These are phyloP conservation scores for Ophiosphaerella korrae DNA, from an alignment of 2,329 filamentous ascomycete genomes.

Conservation along the genomic window DNA sequence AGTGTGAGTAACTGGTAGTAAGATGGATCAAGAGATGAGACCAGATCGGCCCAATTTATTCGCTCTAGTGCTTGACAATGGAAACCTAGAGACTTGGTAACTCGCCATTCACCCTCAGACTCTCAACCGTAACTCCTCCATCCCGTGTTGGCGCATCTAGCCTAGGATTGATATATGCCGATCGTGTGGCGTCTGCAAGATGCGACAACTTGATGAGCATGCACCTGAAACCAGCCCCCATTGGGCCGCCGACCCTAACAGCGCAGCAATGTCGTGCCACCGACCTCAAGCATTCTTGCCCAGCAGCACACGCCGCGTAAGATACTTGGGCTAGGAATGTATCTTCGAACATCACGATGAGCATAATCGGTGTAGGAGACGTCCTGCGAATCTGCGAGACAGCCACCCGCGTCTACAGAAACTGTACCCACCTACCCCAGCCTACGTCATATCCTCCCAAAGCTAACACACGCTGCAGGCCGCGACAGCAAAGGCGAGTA, in stretches of 20 bases:
- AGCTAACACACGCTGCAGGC: constrained; percentile 17
- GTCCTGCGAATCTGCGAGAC: constrained; percentile 33
- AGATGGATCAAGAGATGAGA: no score
- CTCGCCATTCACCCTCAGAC: no score
- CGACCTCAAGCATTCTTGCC: background rate
- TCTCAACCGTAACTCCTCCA: no score
- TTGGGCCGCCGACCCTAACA: background rate
- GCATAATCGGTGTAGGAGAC: constrained; percentile 33
- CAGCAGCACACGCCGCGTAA: background rate
- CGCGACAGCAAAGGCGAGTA: constrained; percentile 39
- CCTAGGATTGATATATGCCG: no score
- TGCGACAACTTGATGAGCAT: background rate
- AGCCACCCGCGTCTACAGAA: constrained; percentile 30
- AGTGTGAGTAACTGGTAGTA: no score
- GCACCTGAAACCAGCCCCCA: background rate
- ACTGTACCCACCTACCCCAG: constrained; percentile 15
- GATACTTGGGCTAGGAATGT: background rate
- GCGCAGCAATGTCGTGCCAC: background rate
- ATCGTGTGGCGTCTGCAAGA: no score
- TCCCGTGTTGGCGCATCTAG: no score
- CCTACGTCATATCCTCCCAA: no score
- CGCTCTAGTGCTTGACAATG: no score
- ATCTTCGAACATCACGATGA: constrained; percentile 16
- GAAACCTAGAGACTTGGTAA: no score
- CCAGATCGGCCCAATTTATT: no score